A percentile compares a stretch with the other conserved stretches of the same genome.
These are phyloP conservation scores for Aspergillus steynii DNA, from an alignment of 495 filamentous ascomycete genomes.

Conservation along the genomic window DNA sequence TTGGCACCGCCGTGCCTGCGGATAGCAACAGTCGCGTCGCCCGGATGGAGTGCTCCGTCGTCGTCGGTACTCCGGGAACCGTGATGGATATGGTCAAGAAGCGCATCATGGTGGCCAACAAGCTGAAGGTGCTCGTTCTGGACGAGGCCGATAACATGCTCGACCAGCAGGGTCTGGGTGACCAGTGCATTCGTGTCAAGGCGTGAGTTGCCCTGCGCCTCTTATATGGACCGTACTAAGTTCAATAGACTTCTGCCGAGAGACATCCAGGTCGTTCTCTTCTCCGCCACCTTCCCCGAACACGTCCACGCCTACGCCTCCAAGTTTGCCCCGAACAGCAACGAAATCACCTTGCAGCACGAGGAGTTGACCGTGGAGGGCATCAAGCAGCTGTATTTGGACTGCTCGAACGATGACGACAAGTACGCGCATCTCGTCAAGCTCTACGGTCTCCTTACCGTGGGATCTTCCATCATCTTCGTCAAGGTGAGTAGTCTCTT, in stretches of 20 bases:
- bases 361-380: constrained; percentile 94
- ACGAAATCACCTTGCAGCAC: constrained; percentile 82
- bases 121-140: constrained; percentile 77
- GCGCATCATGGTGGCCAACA: constrained; percentile 61
- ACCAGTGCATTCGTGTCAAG: constrained; percentile 91
- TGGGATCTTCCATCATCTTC: constrained; percentile 97
- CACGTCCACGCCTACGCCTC: constrained; percentile 78
- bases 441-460: constrained; percentile 92
- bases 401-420: constrained; percentile 73
- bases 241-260: constrained; percentile 62
- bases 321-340: constrained; percentile 78
- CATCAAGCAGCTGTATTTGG: constrained; percentile 95
- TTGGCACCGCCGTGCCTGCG: constrained; percentile 78
- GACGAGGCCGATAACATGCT: constrained; percentile 98
- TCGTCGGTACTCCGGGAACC: constrained; percentile 94
- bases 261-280: constrained; percentile 80
- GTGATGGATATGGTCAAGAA: constrained; percentile 81
- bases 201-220: constrained; percentile 51
- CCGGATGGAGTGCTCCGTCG: constrained; percentile 66
- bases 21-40: constrained; percentile 61
- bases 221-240: constrained; percentile 19
- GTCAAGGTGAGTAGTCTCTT: constrained; percentile 63
- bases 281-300: constrained; percentile 93
- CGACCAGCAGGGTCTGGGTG: constrained; percentile 89
- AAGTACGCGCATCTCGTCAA: constrained; percentile 88